Evolutionary conservation across 2,329 filamentous ascomycete species (phyloP).

Genomic region (Beauveria medogensis): DNA sequence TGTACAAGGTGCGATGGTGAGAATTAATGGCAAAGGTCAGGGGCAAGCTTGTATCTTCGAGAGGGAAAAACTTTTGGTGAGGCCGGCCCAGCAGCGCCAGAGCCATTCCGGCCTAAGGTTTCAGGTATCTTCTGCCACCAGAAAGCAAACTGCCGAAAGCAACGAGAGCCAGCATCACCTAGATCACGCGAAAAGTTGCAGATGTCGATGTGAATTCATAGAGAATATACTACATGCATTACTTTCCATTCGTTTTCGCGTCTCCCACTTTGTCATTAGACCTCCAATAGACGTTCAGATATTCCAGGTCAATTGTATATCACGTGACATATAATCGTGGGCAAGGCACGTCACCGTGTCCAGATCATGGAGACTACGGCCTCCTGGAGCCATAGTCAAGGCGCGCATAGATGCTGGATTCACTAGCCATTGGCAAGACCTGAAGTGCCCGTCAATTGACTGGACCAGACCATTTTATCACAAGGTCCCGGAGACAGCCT

Average conservation of each 20-base stretch:
- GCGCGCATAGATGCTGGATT: background rate
- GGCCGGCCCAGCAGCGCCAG: background rate
- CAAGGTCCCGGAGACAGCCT: no score
- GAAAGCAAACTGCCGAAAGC: background rate
- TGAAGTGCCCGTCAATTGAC: background rate
- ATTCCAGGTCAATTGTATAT: background rate
- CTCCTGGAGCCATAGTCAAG: conserved; percentile 2
- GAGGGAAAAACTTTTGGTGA: conserved; percentile 23
- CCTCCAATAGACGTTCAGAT: background rate
- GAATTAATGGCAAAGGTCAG: background rate
- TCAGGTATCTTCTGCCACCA: conserved; percentile 20
- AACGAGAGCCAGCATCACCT: background rate
- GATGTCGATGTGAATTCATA: no score
- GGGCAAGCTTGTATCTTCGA: conserved; percentile 14
- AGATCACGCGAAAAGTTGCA: background rate
- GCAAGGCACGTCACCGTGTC: conserved; percentile 10
- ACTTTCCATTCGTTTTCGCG: background rate
- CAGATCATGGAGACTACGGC: conserved; percentile 7
- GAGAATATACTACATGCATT: background rate
- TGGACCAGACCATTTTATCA: background rate
- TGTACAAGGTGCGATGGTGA: conserved; percentile 7
- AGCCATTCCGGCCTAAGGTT: conserved; percentile 25
- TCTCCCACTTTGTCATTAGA: no score
- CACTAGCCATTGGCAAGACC: conserved; percentile 2
- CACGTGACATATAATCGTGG: background rate